Base-by-base conservation (phyloP, 164 flowering plant species). In the Vitis labrusca region DNA sequence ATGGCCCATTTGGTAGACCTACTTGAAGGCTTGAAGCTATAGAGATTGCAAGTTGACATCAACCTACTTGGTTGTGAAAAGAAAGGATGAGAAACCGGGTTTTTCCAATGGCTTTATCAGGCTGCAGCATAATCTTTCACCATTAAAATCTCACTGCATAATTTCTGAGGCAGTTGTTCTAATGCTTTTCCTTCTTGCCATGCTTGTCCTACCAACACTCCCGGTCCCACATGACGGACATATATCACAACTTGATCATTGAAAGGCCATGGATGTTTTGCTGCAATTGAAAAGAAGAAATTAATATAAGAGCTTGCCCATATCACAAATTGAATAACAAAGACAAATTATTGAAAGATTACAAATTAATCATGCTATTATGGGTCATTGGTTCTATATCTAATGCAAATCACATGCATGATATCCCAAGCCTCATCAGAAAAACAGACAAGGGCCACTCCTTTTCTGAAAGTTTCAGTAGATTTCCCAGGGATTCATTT, bases 141-240 rank as follows among this genome's bases (percentile, higher is more conserved):
- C 94, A 92, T 88, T 63, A 92, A 63, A 51, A 92, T 88, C 72
- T 90, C 97, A 60, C 80, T 72, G 57, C 91, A 90, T 51, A 90
- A 69, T 67, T 84, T 90, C 64, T 70, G 83, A 16, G 94, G 97
- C 27, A 92, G 82, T 71, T 92, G 94, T 23, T 92, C 80, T 69
- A 90, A 70, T 14, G 67, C 75, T 68, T 70, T 79, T 8, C 97
- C 97, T 82, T 92, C 97, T 81, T 87, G 94, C 97, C 97, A 92
- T 64, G 86, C 97, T 80, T 90, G 94, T 63, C 89, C 97, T 10
- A 90, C 91, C 77, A 81, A 52, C 0, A 90, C 88, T 27, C 94
- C 97, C 0, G 94, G 97, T 53, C 97, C 97, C n/a, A 83, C 74
- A 64, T 85, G 80, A 15, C 94, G 94, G 68, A 90, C 60, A 69